Conservation (phyloP, 352 stramenopile species). For the Globisporangium parvum region DNA sequence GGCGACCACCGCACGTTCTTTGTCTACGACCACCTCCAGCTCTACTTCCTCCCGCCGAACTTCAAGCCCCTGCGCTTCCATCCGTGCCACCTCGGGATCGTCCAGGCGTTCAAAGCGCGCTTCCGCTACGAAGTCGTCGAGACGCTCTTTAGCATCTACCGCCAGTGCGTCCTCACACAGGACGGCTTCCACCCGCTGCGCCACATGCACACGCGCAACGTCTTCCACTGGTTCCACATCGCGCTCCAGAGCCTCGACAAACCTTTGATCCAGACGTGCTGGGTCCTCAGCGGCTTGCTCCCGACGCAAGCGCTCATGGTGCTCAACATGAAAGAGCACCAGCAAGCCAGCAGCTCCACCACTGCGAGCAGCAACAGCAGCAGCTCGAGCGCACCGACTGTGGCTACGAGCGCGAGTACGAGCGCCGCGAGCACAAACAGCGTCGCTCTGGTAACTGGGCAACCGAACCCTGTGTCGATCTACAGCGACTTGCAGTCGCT, state of each 20-base stretch:
- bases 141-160: conserved; percentile 63
- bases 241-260: conserved; percentile 67
- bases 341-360: too few species aligned
- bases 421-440: conserved; percentile 8
- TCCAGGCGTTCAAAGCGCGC: conserved; percentile 73
- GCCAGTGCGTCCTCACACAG: conserved; percentile 39
- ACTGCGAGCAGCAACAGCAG: neutral
- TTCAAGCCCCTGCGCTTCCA: conserved; percentile 72
- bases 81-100: conserved; percentile 64
- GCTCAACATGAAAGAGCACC: conserved; percentile 60
- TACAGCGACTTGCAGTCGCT: conserved; percentile 60
- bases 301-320: conserved; percentile 57
- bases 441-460: conserved; percentile 15
- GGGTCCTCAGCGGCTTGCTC: conserved; percentile 66
- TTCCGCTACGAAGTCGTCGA: conserved; percentile 79
- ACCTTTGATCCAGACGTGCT: conserved; percentile 64
- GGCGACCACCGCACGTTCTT: conserved; percentile 85
- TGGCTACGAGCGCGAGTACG: neutral
- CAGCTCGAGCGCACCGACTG: neutral
- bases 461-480: conserved; percentile 27
- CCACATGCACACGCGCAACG: conserved; percentile 66
- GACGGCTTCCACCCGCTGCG: conserved; percentile 41
- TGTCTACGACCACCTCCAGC: conserved; percentile 73
- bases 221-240: conserved; percentile 83
- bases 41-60: conserved; percentile 80